Evolutionary conservation across 257 asterid species (phyloP).

Genomic region (Perilla frutescens): DNA sequence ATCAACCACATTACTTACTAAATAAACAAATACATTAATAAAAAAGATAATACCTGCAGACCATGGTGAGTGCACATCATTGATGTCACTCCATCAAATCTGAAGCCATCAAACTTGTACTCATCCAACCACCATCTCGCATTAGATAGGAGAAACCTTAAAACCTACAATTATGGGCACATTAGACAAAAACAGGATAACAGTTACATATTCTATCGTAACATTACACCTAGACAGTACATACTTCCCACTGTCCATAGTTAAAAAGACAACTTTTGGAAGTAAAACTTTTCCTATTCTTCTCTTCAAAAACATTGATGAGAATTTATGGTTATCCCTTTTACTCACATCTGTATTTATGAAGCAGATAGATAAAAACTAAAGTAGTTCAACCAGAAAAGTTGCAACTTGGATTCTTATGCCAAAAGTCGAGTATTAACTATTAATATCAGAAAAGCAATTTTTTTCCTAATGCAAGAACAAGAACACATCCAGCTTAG

Average conservation of each 20-base stretch:
- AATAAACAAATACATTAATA: constrained; percentile 23
- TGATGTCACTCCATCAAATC: constrained; percentile 99
- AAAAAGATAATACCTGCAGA: constrained; percentile 62
- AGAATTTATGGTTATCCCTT: not conserved
- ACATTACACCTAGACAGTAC: constrained; percentile 35
- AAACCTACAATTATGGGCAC: constrained; percentile 59
- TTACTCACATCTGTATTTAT: no score
- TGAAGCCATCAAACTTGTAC: constrained; percentile 98
- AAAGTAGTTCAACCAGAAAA: no score
- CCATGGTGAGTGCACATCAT: constrained; percentile 99
- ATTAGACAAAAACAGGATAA: constrained; percentile 27
- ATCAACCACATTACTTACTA: constrained; percentile 22
- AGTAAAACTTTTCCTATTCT: not conserved
- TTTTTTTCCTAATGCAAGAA: no score
- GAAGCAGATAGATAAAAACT: not conserved
- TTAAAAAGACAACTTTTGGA: constrained; percentile 65
- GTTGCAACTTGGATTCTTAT: no score
- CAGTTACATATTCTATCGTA: not conserved
- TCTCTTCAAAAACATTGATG: no score
- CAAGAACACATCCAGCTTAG: no score
- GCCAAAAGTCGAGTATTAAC: no score
- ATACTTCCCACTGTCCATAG: constrained; percentile 99
- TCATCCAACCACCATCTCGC: constrained; percentile 99
- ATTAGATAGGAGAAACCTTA: constrained; percentile 92
- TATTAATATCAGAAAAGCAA: no score